A percentile compares a stretch with the other conserved stretches of the same genome.
phyloP scores from a whole-genome alignment of 108 stramenopile species.

The Nannochloropsis oceanica region DNA sequence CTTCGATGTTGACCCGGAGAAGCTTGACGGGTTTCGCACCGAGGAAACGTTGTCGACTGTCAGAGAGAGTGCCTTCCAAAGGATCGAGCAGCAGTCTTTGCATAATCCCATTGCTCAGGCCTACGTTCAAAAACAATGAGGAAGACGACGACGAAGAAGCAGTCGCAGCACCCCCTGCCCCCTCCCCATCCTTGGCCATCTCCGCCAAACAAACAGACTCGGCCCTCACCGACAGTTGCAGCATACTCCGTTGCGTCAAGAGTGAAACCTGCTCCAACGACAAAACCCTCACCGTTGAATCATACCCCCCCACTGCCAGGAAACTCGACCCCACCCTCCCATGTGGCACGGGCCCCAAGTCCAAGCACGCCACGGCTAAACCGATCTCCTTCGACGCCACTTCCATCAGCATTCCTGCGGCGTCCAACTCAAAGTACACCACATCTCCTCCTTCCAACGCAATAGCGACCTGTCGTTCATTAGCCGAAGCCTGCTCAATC shows the following conservation, averaged over 20 bases:
- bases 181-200: constrained; percentile 29
- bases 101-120: constrained; percentile 73
- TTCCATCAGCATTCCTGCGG: constrained; percentile 57
- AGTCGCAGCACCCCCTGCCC: constrained; percentile 21
- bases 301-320: constrained; percentile 77
- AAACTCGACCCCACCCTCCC: constrained; percentile 53
- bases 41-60: constrained; percentile 76
- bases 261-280: constrained; percentile 56
- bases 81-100: constrained; percentile 66
- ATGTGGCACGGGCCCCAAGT: constrained; percentile 60
- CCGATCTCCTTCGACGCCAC: constrained; percentile 61
- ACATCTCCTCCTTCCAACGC: constrained; percentile 62
- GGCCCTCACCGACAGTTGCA: constrained; percentile 13
- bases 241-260: constrained; percentile 32
- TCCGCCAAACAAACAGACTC: constrained; percentile 38
- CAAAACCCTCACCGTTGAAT: constrained; percentile 66
- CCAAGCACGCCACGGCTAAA: constrained; percentile 75
- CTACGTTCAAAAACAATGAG: constrained; percentile 55
- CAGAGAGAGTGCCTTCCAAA: constrained; percentile 66
- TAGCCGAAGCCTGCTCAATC: constrained; percentile 74
- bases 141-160: neutral
- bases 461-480: constrained; percentile 74
- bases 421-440: constrained; percentile 90
- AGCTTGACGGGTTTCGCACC: constrained; percentile 76
- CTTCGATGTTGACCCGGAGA: constrained; percentile 57